phyloP scores from a whole-genome alignment of 2,329 filamentous ascomycete genomes.

The Cladosporium sp. region DNA sequence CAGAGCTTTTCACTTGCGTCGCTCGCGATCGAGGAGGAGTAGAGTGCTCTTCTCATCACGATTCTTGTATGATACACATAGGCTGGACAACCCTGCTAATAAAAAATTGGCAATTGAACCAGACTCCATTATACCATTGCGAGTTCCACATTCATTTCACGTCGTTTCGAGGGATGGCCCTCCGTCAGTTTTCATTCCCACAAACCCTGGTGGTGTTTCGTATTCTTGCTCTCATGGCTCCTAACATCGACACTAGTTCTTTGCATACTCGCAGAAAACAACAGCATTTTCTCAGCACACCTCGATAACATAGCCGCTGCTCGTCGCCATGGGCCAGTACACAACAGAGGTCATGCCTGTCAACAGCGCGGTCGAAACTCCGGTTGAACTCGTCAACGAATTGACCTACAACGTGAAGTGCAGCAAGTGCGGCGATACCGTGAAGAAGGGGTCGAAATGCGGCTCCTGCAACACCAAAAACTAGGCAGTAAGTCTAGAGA shows the following conservation, averaged over 20 bases:
- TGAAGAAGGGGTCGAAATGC: background rate
- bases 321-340: background rate
- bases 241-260: background rate
- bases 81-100: too few species aligned
- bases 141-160: too few species aligned
- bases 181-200: too few species aligned
- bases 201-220: too few species aligned
- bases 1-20: too few species aligned
- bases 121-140: too few species aligned
- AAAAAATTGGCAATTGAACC: too few species aligned
- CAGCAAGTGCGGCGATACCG: background rate
- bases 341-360: background rate
- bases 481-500: background rate
- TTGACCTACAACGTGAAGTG: background rate
- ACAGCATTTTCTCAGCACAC: background rate
- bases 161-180: too few species aligned
- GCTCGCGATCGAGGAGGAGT: too few species aligned
- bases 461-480: background rate
- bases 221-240: background rate
- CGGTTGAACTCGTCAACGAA: too few species aligned
- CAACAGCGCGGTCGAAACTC: background rate
- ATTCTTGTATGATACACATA: too few species aligned
- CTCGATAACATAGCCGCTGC: background rate
- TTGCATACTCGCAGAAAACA: background rate
- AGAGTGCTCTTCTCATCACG: too few species aligned